A percentile compares a stretch with the other conserved stretches of the same genome.
Evolutionary conservation across 768 basidiomycete species (phyloP).

Genomic region (Suillus bovinus): DNA sequence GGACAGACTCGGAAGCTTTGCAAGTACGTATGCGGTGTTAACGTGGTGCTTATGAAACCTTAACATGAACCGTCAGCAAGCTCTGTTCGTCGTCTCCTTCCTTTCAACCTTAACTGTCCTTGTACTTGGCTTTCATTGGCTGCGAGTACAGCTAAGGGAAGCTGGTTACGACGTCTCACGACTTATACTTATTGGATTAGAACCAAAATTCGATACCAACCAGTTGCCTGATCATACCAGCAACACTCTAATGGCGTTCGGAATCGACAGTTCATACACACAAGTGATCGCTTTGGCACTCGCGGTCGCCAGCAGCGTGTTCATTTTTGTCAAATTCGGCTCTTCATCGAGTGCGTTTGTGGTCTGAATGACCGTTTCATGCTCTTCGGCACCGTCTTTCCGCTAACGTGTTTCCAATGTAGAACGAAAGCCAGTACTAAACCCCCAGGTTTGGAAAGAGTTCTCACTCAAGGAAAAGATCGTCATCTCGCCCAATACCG

Average conservation of each 20-base stretch:
- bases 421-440: constrained; percentile 72
- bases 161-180: constrained; percentile 59
- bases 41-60: background rate
- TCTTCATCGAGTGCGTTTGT: constrained; percentile 41
- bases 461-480: constrained; percentile 83
- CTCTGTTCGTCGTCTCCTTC: constrained; percentile 57
- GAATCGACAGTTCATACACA: constrained; percentile 20
- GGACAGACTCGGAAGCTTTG: constrained; percentile 2
- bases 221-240: background rate
- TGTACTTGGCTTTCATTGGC: constrained; percentile 41
- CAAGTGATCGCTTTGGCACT: constrained; percentile 56
- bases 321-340: constrained; percentile 54
- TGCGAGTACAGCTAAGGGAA: constrained; percentile 45
- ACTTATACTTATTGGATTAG: constrained; percentile 64
- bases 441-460: constrained; percentile 76
- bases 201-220: constrained; percentile 27
- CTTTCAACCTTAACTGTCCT: constrained; percentile 48
- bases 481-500: constrained; percentile 91
- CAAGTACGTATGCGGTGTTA: background rate
- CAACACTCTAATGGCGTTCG: constrained; percentile 17
- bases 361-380: constrained; percentile 1
- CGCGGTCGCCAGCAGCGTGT: constrained; percentile 46
- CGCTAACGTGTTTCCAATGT: constrained; percentile 12
- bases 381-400: background rate
- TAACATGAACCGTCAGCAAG: constrained; percentile 48